A percentile compares a stretch with the other conserved stretches of the same genome.
These are phyloP conservation scores for Helotiales sp. DNA, from an alignment of 2,329 filamentous ascomycete species.

Conservation along the genomic window DNA sequence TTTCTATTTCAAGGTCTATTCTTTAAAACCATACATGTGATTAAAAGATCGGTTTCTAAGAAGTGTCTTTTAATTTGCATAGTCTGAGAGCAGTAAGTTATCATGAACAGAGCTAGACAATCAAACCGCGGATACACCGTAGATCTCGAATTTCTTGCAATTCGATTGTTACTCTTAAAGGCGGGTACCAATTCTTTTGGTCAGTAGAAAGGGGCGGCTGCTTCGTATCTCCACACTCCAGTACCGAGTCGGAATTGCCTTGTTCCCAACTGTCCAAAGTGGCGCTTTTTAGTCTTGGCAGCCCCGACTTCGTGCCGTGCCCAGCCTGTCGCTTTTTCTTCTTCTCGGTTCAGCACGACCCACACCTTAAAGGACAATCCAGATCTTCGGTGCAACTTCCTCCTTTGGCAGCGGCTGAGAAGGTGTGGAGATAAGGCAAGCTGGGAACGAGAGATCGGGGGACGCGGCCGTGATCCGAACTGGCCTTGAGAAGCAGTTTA, in stretches of 20 bases:
- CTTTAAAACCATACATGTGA: too few relatives aligned
- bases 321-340: slow-evolving; percentile 1
- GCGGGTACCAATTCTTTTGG: background rate
- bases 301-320: background rate
- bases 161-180: background rate
- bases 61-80: too few relatives aligned
- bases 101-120: too few relatives aligned
- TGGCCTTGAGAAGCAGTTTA: background rate
- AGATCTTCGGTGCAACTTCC: background rate
- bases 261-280: background rate
- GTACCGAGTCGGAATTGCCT: background rate
- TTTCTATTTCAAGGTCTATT: too few relatives aligned
- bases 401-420: background rate
- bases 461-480: background rate
- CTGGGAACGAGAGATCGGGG: background rate
- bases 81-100: too few relatives aligned
- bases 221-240: background rate
- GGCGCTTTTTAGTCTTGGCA: background rate
- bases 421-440: background rate
- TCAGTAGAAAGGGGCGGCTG: background rate
- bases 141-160: background rate
- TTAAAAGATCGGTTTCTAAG: too few relatives aligned
- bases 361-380: background rate
- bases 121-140: too few relatives aligned
- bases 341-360: background rate